Conservation (phyloP, 805 yeast genomes). For the Saccharomycopsis schoenii region DNA sequence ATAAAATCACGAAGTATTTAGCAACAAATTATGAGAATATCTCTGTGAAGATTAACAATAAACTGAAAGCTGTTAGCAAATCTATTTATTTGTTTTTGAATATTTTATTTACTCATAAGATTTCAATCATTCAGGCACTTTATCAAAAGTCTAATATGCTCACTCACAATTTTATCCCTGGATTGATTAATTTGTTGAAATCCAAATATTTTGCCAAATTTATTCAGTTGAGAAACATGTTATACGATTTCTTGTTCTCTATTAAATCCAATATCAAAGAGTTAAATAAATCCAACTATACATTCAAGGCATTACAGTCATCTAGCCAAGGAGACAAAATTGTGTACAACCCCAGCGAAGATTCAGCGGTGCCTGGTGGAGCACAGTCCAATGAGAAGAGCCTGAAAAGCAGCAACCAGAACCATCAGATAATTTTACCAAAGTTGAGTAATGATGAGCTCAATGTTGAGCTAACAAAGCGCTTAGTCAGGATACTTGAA, state of each 20-base stretch:
- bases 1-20: conserved; percentile 25
- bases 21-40: background rate
- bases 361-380: background rate
- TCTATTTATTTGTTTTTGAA: conserved; percentile 42
- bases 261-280: conserved; percentile 32
- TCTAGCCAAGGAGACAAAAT: background rate
- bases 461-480: conserved; percentile 12
- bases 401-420: background rate
- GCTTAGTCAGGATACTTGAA: background rate
- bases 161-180: conserved; percentile 37
- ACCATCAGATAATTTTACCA: conserved; percentile 10
- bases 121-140: conserved; percentile 37
- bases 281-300: conserved; percentile 21
- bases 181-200: conserved; percentile 37
- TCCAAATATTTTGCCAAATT: conserved; percentile 34
- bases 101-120: conserved; percentile 49
- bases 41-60: conserved; percentile 4
- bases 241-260: conserved; percentile 50
- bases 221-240: conserved; percentile 42
- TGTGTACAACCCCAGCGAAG: background rate
- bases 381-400: background rate
- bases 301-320: conserved; percentile 17
- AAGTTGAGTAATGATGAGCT: conserved; percentile 13
- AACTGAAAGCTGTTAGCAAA: conserved; percentile 20
- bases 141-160: conserved; percentile 30